Evolutionary conservation across 2,329 filamentous ascomycete genomes (phyloP), one percentile per base, ranked within the genome.

Genomic region (Xylariaceae sp.): DNA sequence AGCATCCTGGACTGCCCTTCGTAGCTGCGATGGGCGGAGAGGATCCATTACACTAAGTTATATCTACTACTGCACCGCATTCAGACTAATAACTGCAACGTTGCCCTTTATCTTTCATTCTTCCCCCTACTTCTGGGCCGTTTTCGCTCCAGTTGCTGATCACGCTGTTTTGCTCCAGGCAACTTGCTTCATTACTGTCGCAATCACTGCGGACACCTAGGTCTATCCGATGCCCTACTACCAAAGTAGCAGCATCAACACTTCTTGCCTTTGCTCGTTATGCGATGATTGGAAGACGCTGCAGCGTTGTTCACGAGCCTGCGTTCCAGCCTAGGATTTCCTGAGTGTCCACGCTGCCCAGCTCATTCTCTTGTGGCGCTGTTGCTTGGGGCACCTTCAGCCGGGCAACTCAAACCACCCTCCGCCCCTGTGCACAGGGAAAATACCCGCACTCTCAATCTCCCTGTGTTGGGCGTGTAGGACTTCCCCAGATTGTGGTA

Each of bases 401-500:
- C 18, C 41, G 36, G 47, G 45, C 19, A 37, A 42, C 49, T 52
- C 49, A 50, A 47, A 34, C 46, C 34, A 15, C 44, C 12, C 39
- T 48, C 12, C 34, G 26, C 45, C 53, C 46, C 47, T 53, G 49
- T 51, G 47, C 50, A 53, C 56, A 42, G 47, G 48, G 44, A 44
- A 46, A 53, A 34, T 48, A 41, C 47, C 49, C 39, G 39, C 41
- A 34, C 42, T 51, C 36, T 51, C 36, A 47, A 44, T 18, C 51
- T 47, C 37, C 26, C 55, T 43, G 49, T 61, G 55, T 57, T 53
- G 58, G 51, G 52, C 47, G 54, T 60, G 60, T 48, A 49, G 49
- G 45, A 45, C 45, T 64, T 63, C 61, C 59, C 57, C 62, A 51
- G 61, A 56, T 56, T 61, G 63, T 63, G 59, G 54, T 57, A 63